These are phyloP conservation scores for Camellia granthamiana DNA, from an alignment of 148 eudicot genomes.

Conservation along the genomic window DNA sequence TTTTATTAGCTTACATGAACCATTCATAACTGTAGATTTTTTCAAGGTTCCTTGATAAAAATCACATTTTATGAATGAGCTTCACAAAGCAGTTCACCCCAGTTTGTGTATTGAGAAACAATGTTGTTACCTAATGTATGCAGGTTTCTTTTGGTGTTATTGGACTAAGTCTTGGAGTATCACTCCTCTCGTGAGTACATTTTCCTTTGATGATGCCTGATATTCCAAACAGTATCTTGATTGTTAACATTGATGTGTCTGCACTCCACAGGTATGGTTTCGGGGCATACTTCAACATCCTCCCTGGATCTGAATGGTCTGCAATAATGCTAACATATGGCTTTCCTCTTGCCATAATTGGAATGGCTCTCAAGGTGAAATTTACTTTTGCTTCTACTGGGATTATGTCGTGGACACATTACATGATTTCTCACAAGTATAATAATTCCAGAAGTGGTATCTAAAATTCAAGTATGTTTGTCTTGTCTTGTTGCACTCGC, in stretches of 20 bases:
- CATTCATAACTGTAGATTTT: neutral
- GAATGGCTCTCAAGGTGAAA: slow-evolving; percentile 95
- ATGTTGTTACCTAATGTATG: slow-evolving; percentile 15
- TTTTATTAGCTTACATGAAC: neutral
- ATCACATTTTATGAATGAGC: neutral
- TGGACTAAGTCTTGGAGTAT: slow-evolving; percentile 71
- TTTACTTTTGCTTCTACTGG: neutral
- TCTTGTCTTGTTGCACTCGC: neutral
- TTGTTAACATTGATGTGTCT: slow-evolving; percentile 11
- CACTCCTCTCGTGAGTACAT: slow-evolving; percentile 79
- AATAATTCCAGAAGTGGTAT: neutral
- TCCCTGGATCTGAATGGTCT: slow-evolving; percentile 99
- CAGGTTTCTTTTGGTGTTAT: slow-evolving; percentile 91
- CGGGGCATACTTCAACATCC: slow-evolving; percentile 94
- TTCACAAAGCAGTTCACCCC: neutral
- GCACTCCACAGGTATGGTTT: slow-evolving; percentile 71
- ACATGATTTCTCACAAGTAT: neutral
- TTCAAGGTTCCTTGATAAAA: neutral
- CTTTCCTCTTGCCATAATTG: slow-evolving; percentile 93
- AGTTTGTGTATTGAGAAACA: neutral
- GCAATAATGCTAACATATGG: slow-evolving; percentile 97
- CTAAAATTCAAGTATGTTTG: slow-evolving; percentile 13
- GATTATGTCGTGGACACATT: neutral
- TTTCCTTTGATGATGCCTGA: neutral
- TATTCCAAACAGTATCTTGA: slow-evolving; percentile 8